Evolutionary conservation across 176 grass and related monocot genomes (phyloP), one percentile per base, ranked within the genome.

Genomic region (Typha latifolia): DNA sequence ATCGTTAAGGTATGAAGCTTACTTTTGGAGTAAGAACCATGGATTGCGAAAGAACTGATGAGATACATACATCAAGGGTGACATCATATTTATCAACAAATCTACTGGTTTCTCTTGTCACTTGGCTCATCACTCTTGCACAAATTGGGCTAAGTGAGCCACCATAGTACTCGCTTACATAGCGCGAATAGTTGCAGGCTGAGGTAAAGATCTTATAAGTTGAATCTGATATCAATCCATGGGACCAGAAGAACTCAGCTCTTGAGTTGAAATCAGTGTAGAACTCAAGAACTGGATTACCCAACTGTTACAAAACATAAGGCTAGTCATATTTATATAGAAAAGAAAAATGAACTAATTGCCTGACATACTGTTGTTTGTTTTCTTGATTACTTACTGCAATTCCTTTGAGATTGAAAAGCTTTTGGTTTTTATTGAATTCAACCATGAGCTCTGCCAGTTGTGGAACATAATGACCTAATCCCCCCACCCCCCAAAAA

Each of bases 71-170:
- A 71, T 99, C 94, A 65, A 99, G 74, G 14, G 89, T 99, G 62
- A 99, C 94, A 67, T 99, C 94, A 15, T 99, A 99, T 79, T 99
- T 99, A 84, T 99, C 94, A 9, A 99, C 89, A 50, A 99, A 99
- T 47, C 83, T 77, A 68, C 94, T 99, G 12, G 94, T 99, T 80
- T 99, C 94, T 34, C 81, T 83, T 1, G 89, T 93, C n/a, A 99
- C 94, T 80, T 93, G 94, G 76, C 73, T 90, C 94, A 99, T 99
- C 53, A 99, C 94, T 26, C 89, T 66, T 5, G 83, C 74, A 50
- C 94, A 99, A 21, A 90, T 68, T 5, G 76, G 76, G 73, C 85
- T 93, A 22, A 99, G 83, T 10, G 81, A 62, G 29, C 88, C 94
- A 2, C 89, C 85, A n/a, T 99, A 99, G 80, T 99, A 99, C 77